Base-by-base conservation (phyloP, 2,329 filamentous ascomycete species). In the Dothistroma septosporum region DNA sequence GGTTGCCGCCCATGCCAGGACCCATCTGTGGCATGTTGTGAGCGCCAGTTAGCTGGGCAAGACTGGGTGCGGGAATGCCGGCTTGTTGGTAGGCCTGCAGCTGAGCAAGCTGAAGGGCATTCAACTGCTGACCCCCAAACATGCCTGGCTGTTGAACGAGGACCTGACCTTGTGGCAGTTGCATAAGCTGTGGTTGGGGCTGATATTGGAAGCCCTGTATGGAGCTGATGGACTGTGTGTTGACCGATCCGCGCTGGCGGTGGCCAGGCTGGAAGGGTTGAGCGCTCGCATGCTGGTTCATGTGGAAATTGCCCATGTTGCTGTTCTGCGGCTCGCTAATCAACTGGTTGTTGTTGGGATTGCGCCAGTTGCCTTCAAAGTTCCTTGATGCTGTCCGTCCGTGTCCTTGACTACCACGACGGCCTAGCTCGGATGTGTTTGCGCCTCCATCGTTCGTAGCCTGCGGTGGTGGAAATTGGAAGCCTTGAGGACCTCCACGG, bases 321-420 rank as follows among this genome's bases (percentile, higher is more conserved):
- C 75, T 75, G 60, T 73, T 63, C 65, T 79, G 77, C 63, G 73
- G 75, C 55, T 80, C 77, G 61, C 76, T 74, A 41, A 80, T 62
- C 7, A 61, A 79, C 57, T 74, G 73, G 14, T 55, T 79, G 61
- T 76, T 78, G 68, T 84, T 84, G 68, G 90, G 92, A 72, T 92
- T 95, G 70, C 94, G 90, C 94, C 94, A 99, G 78, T 99, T 99
- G 70, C 92, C 88, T 68, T 99, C 94, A 72, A 97, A 97, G 78
- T 97, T 99, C 65, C 94, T 87, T 24, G 94, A 99, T 11, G 85
- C 85, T 33, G 87, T 88, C 64, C 94, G 86, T 65, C 85, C 87
- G 74, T 99, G 94, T 59, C 91, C 88, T 66, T 85, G 83, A 69
- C 89, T 90, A 69, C 88, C 87, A 68, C 91, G 89, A 63, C 90